Conservation (phyloP, 1,284 basidiomycete genomes). For the Sphagnurus paluster region DNA sequence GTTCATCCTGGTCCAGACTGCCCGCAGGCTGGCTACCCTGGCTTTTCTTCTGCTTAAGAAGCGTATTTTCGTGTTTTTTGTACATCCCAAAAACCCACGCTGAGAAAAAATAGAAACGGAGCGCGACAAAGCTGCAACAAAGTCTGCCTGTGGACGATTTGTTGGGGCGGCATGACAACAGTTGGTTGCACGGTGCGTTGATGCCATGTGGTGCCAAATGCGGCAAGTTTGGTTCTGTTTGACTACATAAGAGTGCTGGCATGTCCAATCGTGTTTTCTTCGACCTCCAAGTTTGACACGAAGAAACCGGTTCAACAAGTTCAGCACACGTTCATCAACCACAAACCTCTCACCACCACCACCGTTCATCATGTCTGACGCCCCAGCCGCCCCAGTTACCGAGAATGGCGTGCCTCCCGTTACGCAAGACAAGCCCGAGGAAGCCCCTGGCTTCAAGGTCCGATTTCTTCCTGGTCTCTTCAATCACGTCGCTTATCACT, state of each 20-base stretch:
- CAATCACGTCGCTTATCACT: slow-evolving; percentile 17
- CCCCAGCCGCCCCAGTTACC: slow-evolving; percentile 75
- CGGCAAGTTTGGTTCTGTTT: slow-evolving; percentile 29
- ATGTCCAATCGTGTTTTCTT: slow-evolving; percentile 42
- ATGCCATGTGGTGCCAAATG: slow-evolving; percentile 18
- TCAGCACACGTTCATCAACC: slow-evolving; percentile 52
- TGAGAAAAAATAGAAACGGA: too few relatives aligned
- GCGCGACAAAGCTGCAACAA: background rate
- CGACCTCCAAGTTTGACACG: slow-evolving; percentile 78
- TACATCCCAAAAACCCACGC: background rate
- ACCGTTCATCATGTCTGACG: slow-evolving; percentile 77
- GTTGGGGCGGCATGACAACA: slow-evolving; percentile 31
- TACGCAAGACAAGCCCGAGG: slow-evolving; percentile 68
- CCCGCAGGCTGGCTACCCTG: background rate
- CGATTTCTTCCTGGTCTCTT: slow-evolving; percentile 19
- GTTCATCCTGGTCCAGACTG: background rate
- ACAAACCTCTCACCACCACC: slow-evolving; percentile 50
- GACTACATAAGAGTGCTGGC: slow-evolving; percentile 28
- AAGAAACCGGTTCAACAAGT: slow-evolving; percentile 78
- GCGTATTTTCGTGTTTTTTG: slow-evolving; percentile 6
- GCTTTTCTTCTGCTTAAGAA: background rate
- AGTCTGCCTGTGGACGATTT: background rate
- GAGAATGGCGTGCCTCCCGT: slow-evolving; percentile 79
- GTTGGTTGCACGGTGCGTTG: too few relatives aligned
- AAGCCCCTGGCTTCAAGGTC: slow-evolving; percentile 77